A percentile compares a stretch with the other conserved stretches of the same genome.
These are phyloP conservation scores for Nadsonia commutata DNA, from an alignment of 1,139 yeast genomes.

Conservation along the genomic window DNA sequence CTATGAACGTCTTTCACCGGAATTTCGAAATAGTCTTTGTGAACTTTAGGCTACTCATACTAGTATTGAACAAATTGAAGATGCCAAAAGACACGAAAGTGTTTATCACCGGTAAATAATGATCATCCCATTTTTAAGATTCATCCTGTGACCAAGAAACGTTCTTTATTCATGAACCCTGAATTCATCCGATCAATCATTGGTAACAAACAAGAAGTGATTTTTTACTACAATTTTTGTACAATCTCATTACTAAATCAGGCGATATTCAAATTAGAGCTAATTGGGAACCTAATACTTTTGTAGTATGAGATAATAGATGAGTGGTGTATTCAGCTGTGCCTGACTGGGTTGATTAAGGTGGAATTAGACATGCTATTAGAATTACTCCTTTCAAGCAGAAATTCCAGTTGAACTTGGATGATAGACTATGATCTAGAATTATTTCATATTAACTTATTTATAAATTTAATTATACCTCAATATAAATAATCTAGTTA, in stretches of 20 bases:
- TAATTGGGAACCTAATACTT: constrained; percentile 42
- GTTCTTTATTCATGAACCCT: constrained; percentile 37
- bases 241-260: constrained; percentile 31
- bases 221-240: constrained; percentile 35
- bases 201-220: constrained; percentile 40
- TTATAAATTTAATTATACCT: too few relatives aligned
- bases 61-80: constrained; percentile 35
- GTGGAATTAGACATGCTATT: constrained; percentile 17
- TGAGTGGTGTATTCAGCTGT: constrained; percentile 49
- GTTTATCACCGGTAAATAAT: constrained; percentile 34
- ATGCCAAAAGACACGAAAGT: constrained; percentile 31
- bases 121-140: constrained; percentile 42
- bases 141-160: constrained; percentile 43
- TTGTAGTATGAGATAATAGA: constrained; percentile 58
- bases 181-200: constrained; percentile 40
- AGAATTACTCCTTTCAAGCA: constrained; percentile 23
- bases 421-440: too few relatives aligned
- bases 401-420: constrained; percentile 13
- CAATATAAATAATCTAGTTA: too few relatives aligned
- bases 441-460: too few relatives aligned
- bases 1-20: constrained; percentile 41
- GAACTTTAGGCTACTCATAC: constrained; percentile 40
- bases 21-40: constrained; percentile 33
- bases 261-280: constrained; percentile 45
- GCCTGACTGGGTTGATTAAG: constrained; percentile 17